Conservation (phyloP, 2,329 filamentous ascomycete genomes). For the Fusarium mexicanum region DNA sequence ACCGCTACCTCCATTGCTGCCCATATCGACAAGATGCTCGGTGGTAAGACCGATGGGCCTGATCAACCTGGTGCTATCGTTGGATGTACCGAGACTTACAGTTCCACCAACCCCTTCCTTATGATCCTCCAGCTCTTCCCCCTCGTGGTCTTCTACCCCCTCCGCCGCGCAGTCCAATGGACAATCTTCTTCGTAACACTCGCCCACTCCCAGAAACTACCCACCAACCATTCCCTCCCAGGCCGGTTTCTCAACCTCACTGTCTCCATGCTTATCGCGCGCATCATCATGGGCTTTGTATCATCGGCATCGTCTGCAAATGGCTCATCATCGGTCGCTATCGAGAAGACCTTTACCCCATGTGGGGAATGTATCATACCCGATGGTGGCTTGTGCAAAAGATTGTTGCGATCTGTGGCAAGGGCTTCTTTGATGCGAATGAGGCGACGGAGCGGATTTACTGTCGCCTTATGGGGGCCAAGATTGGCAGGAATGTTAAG, state of each 20-base stretch:
- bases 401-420: neutral
- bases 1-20: neutral
- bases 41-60: neutral
- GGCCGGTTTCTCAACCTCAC: neutral
- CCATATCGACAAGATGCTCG: neutral
- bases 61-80: rapidly evolving
- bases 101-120: neutral
- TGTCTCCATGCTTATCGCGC: neutral
- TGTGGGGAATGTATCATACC: slow-evolving; percentile 16
- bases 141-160: neutral
- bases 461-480: slow-evolving; percentile 3
- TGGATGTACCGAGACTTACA: neutral
- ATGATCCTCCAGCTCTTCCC: neutral
- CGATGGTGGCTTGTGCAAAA: slow-evolving; percentile 19
- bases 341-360: neutral
- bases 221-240: neutral
- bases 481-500: neutral
- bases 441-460: neutral
- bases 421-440: neutral
- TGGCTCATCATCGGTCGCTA: slow-evolving; percentile 12
- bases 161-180: slow-evolving; percentile 6
- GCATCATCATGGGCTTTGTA: neutral
- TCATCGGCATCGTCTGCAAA: neutral
- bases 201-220: slow-evolving; percentile 1
- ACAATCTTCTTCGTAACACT: slow-evolving; percentile 7